Conservation (phyloP, 768 basidiomycete species). For the Xerocomellus chrysenteron region DNA sequence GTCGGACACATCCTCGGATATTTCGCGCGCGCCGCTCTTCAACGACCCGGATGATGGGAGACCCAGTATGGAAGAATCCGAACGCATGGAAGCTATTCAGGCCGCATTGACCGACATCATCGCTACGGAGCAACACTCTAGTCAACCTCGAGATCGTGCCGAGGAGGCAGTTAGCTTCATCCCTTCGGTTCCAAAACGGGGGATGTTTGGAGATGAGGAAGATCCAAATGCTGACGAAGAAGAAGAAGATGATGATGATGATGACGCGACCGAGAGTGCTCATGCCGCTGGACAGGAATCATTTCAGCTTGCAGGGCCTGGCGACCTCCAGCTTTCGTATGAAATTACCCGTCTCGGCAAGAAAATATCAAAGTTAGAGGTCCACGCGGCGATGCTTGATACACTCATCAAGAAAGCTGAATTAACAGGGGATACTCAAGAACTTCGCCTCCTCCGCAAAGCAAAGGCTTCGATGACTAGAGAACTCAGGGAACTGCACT, state of each 20-base stretch:
- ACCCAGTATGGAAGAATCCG: constrained; percentile 60
- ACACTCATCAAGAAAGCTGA: constrained; percentile 94
- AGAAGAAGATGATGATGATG: constrained; percentile 37
- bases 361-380: constrained; percentile 72
- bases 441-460: constrained; percentile 76
- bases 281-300: constrained; percentile 44
- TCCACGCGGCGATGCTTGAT: constrained; percentile 81
- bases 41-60: constrained; percentile 69
- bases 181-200: constrained; percentile 19
- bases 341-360: constrained; percentile 80
- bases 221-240: constrained; percentile 43
- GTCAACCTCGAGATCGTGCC: constrained; percentile 15
- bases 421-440: constrained; percentile 84
- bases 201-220: constrained; percentile 40
- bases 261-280: constrained; percentile 24
- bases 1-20: constrained; percentile 47
- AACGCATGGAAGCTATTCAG: constrained; percentile 94
- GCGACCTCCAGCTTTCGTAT: constrained; percentile 83
- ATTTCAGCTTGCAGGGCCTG: constrained; percentile 80
- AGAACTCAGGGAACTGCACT: constrained; percentile 79
- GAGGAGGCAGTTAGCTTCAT: constrained; percentile 7
- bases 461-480: constrained; percentile 80
- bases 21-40: constrained; percentile 74
- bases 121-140: constrained; percentile 65
- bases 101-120: constrained; percentile 96